Percentiles rank a stretch among this genome's conserved stretches.
Evolutionary conservation across 78 protist genomes (phyloP).

Genomic region (Dictyostelium discoideum): DNA sequence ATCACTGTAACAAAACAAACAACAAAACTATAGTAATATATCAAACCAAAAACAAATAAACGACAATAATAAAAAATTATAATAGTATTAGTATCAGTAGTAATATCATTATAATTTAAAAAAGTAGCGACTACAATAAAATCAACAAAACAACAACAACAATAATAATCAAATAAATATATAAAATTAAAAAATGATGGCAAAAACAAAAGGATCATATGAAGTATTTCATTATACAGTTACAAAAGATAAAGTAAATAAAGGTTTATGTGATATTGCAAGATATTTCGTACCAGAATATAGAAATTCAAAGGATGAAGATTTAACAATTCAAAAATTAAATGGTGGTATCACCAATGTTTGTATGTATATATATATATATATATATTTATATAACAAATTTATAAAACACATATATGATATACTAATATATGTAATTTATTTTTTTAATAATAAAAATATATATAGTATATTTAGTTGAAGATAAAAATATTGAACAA

Average conservation of each 20-base stretch:
- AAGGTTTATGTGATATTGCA: slow-evolving; percentile 63
- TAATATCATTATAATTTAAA: not conserved
- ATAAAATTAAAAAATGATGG: not conserved
- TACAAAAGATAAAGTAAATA: slow-evolving; percentile 49
- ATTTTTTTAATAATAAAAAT: not conserved
- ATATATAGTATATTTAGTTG: slow-evolving; percentile 53
- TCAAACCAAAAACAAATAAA: not conserved
- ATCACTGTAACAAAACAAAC: not conserved
- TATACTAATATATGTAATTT: too few species aligned
- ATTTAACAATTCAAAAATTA: slow-evolving; percentile 49
- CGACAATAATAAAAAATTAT: not conserved
- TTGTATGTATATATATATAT: slow-evolving; percentile 32
- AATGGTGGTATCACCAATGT: slow-evolving; percentile 83
- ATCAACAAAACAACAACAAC: not conserved
- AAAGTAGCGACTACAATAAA: not conserved
- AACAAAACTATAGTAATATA: not conserved
- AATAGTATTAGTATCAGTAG: not conserved
- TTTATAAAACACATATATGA: too few species aligned
- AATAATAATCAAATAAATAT: not conserved
- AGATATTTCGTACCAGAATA: slow-evolving; percentile 75
- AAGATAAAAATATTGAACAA: slow-evolving; percentile 64
- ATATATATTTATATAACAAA: not conserved
- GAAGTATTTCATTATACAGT: slow-evolving; percentile 76
- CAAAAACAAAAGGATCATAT: slow-evolving; percentile 55
- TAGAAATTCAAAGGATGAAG: slow-evolving; percentile 52